Evolutionary conservation across 2,329 filamentous ascomycete genomes (phyloP), one percentile per base, ranked within the genome.

Genomic region (Atkinsonella hypoxylon): DNA sequence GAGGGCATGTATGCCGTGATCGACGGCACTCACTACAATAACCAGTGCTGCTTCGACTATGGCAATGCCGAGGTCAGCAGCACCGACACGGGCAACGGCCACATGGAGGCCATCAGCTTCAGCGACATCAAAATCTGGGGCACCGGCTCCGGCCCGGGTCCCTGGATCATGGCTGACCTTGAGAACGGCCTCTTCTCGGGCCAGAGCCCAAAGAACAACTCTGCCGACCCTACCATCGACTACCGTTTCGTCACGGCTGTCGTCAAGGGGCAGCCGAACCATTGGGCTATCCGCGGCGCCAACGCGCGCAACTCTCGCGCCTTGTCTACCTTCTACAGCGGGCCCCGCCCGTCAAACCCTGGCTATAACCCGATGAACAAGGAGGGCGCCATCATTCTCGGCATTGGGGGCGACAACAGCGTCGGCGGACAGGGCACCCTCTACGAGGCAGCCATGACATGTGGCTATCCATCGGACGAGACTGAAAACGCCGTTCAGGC

Each of bases 91-190:
- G 82, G 81, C 2, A 74, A 76, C 49, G 81, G 78, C 15, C 80
- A 83, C 58, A 85, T 85, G 81, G 82, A 85, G 60, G 78, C 81
- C 50, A 78, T 85, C 52, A 85, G 84, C 70, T 84, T 72, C 57
- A 81, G 82, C 1, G 66, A 68, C 0, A 53, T 81, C 1, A 66
- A 69, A 0, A 52, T 53, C 55, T 82, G 78, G 76, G 81, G 81
- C 17, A 64, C 62, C 8, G 81, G 82, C 9, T 51, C 75, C 4
- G 81, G 80, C 43, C 71, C 57, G 42, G 81, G 82, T 0, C 82
- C 82, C 0, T 85, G 81, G 82, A 61, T 85, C 56, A 83, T 85
- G 79, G 81, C 80, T 0, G 82, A 85, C 63, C 72, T 85, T 0
- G 82, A 85, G 61, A 83, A 85, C 54, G 78, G 78, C 3, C 65